phyloP scores from a whole-genome alignment of 768 basidiomycete genomes.

The Lyophyllum decastes region DNA sequence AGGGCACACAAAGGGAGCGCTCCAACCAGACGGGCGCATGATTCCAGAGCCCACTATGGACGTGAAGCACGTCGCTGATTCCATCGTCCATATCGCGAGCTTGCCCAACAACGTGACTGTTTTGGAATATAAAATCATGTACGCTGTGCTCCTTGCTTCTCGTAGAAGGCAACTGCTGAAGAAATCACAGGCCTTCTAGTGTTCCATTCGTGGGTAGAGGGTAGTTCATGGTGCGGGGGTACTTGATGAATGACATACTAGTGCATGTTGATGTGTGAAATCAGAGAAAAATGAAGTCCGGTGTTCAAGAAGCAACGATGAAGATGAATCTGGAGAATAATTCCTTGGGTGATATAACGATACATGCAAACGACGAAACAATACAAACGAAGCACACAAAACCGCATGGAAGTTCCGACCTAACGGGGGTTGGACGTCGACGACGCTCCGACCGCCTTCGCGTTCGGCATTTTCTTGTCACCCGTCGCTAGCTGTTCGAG shows the following conservation, averaged over 20 bases:
- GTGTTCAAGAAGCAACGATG: neutral
- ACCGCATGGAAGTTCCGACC: neutral
- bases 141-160: constrained; percentile 18
- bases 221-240: constrained; percentile 1
- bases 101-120: constrained; percentile 72
- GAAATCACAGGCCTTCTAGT: constrained; percentile 19
- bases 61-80: constrained; percentile 68
- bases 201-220: constrained; percentile 32
- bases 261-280: neutral
- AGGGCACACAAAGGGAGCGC: constrained; percentile 46
- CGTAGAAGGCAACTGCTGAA: neutral
- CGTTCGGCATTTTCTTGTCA: constrained; percentile 95
- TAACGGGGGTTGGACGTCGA: constrained; percentile 23
- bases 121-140: constrained; percentile 77
- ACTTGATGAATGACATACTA: neutral
- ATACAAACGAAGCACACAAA: constrained; percentile 3
- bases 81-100: constrained; percentile 69
- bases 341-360: constrained; percentile 10
- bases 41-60: constrained; percentile 68
- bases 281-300: neutral
- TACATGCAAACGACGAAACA: constrained; percentile 9
- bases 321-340: neutral
- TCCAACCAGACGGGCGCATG: constrained; percentile 69
- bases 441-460: constrained; percentile 58
- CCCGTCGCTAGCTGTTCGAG: constrained; percentile 77